A percentile compares a stretch with the other conserved stretches of the same genome.
Evolutionary conservation across 1,284 basidiomycete species (phyloP).

Genomic region (Fomitopsis palustris): DNA sequence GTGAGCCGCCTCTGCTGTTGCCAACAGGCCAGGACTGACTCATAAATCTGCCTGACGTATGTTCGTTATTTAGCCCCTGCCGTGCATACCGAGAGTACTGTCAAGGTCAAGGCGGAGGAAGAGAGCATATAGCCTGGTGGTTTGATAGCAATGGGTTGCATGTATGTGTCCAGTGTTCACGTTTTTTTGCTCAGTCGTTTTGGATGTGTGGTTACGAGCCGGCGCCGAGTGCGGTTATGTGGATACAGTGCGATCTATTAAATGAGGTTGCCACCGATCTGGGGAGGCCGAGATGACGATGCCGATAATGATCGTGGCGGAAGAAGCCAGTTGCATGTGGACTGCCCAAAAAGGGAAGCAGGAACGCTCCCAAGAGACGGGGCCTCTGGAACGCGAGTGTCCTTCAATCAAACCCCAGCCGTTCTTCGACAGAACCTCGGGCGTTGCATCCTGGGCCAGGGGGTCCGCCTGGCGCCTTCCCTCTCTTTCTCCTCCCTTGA

Average conservation of each 20-base stretch:
- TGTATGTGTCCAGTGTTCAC: not conserved
- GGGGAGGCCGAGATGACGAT: not conserved
- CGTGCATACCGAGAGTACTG: not conserved
- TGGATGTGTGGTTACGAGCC: no score
- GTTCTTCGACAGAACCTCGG: not conserved
- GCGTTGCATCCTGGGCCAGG: not conserved
- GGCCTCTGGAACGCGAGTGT: not conserved
- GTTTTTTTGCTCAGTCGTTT: no score
- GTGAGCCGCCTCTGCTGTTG: not conserved
- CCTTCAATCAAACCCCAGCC: not conserved
- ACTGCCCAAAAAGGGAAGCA: not conserved
- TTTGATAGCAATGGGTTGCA: not conserved
- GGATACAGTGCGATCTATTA: not conserved
- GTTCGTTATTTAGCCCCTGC: not conserved
- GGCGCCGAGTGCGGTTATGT: not conserved
- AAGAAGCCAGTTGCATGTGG: not conserved
- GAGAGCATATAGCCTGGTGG: not conserved
- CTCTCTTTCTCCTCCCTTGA: constrained; percentile 1
- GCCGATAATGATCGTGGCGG: not conserved
- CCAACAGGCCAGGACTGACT: not conserved
- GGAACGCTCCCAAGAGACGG: not conserved
- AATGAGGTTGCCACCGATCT: not conserved
- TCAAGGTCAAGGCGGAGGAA: not conserved
- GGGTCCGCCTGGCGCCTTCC: not conserved
- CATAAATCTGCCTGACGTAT: not conserved